Conservation (phyloP, 495 filamentous ascomycete species). For the Glarea lozoyensis region DNA sequence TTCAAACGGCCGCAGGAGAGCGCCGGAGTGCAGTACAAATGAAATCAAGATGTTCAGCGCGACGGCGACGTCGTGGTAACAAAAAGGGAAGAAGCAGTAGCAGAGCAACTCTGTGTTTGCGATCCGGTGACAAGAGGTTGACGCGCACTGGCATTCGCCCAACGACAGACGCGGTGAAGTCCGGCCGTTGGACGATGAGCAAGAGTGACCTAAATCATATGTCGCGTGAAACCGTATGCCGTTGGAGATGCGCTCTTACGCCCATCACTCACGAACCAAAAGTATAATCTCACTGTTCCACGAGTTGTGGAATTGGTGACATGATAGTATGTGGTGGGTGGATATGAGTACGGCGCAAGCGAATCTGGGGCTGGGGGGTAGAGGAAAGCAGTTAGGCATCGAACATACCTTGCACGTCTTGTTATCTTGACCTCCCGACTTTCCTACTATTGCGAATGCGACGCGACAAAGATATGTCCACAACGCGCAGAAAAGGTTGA, state of each 20-base stretch:
- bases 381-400: conserved; percentile 1
- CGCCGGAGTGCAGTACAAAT: conserved; percentile 6
- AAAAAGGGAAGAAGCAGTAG: conserved; percentile 20
- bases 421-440: not conserved
- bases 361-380: not conserved
- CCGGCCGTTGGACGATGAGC: conserved; percentile 16
- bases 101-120: conserved; percentile 17
- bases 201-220: conserved; percentile 12
- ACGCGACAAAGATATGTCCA: conserved; percentile 10
- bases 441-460: conserved; percentile 1
- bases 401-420: not conserved
- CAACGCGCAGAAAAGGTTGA: conserved; percentile 4
- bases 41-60: conserved; percentile 1
- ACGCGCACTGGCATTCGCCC: conserved; percentile 12
- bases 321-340: conserved; percentile 2
- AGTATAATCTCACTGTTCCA: too few species aligned
- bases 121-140: conserved; percentile 15
- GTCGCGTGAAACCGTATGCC: conserved; percentile 15
- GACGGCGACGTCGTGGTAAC: conserved; percentile 5
- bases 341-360: not conserved
- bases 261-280: too few species aligned
- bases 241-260: conserved; percentile 4
- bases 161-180: conserved; percentile 15
- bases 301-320: conserved; percentile 10
- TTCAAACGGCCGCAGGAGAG: conserved; percentile 8